A percentile compares a stretch with the other conserved stretches of the same genome.
Conservation (phyloP, 192 early-diverging fungal species). For the Rhizoclosmatium globosum region DNA sequence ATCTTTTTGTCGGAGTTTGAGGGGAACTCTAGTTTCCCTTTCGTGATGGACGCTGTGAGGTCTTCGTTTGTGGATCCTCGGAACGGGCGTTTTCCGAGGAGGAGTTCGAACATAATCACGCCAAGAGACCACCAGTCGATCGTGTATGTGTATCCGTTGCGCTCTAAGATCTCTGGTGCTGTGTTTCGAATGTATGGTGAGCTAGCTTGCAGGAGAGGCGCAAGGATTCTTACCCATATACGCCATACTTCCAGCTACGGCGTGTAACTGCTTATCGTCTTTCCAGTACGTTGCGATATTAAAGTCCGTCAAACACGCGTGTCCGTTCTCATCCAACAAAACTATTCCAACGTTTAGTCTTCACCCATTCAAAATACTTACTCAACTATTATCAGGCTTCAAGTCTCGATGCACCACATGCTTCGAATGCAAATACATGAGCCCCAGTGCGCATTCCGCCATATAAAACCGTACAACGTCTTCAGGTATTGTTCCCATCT, state of each 20-base stretch:
- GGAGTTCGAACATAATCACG: constrained; percentile 66
- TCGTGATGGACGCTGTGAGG: constrained; percentile 72
- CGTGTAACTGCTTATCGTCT: constrained; percentile 47
- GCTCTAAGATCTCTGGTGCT: constrained; percentile 50
- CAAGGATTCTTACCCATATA: constrained; percentile 72
- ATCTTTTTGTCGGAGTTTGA: constrained; percentile 44
- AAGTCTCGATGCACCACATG: constrained; percentile 62
- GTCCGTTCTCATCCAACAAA: constrained; percentile 55
- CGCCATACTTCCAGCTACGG: constrained; percentile 62
- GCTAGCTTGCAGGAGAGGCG: background rate
- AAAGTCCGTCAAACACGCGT: constrained; percentile 63
- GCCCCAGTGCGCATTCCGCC: constrained; percentile 50
- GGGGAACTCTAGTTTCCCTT: constrained; percentile 74
- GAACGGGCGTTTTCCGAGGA: constrained; percentile 83
- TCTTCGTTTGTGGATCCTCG: constrained; percentile 75
- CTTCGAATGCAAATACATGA: constrained; percentile 56
- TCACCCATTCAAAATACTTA: constrained; percentile 59
- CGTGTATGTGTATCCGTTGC: constrained; percentile 55
- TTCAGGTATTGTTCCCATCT: constrained; percentile 46
- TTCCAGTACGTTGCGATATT: constrained; percentile 59
- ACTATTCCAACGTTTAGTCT: constrained; percentile 17
- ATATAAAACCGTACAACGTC: constrained; percentile 54
- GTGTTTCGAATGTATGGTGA: background rate
- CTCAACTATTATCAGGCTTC: constrained; percentile 53
- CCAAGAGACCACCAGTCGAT: constrained; percentile 88